Evolutionary conservation across 805 yeast species (phyloP).

Genomic region (Kregervanrija fluxuum): DNA sequence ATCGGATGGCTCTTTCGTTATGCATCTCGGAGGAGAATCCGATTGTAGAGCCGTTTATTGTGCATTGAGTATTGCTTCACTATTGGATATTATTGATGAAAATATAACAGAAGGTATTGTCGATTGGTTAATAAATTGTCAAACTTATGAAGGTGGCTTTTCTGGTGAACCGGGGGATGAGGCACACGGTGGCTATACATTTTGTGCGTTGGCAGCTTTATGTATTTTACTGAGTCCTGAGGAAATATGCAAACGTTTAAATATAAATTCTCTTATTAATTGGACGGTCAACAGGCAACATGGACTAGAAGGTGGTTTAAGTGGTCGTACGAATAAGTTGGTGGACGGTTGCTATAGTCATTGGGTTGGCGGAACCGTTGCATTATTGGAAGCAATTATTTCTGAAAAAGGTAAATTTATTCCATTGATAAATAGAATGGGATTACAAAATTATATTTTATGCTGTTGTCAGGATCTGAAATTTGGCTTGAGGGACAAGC

Average conservation of each 20-base stretch:
- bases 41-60: constrained; percentile 87
- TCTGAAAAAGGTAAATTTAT: constrained; percentile 2
- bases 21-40: constrained; percentile 72
- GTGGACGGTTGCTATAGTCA: constrained; percentile 96
- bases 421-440: constrained; percentile 42
- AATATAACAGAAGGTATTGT: constrained; percentile 47
- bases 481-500: constrained; percentile 79
- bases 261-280: constrained; percentile 42
- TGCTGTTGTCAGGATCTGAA: constrained; percentile 63
- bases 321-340: constrained; percentile 86
- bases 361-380: constrained; percentile 84
- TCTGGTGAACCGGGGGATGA: constrained; percentile 79
- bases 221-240: constrained; percentile 37
- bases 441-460: constrained; percentile 58
- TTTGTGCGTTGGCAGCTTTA: constrained; percentile 72
- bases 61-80: constrained; percentile 63
- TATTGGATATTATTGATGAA: constrained; percentile 56
- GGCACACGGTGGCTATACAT: constrained; percentile 97
- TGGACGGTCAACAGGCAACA: constrained; percentile 75
- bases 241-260: constrained; percentile 24
- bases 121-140: constrained; percentile 64
- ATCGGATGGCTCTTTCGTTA: constrained; percentile 66
- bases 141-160: constrained; percentile 94
- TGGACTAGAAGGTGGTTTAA: constrained; percentile 73
- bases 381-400: constrained; percentile 50